Base-by-base conservation (phyloP, 345 rosid species). In the Syzygium aromaticum region DNA sequence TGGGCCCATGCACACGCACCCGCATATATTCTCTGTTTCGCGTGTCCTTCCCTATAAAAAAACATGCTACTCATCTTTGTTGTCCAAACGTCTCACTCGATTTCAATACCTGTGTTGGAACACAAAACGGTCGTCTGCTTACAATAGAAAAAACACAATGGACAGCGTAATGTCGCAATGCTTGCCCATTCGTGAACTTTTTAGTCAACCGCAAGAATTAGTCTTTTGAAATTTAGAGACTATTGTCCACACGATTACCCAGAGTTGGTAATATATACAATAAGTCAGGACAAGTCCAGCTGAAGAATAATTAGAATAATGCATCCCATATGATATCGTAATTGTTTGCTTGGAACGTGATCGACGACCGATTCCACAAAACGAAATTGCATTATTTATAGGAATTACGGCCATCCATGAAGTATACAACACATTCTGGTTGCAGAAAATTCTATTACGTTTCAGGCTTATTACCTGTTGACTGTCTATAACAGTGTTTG, bases 281-380 rank as follows among this genome's bases (percentile, higher is more conserved):
- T 38, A 73, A 11, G 19, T 17, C 19, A 73, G 49, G 23, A 73
- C 82, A 73, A 38, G 1, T 38, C 49, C 14, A 38, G 82, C 5
- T 5, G 49, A 38, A 4, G 15, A 19, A 73, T 73, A 38, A 73
- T 73, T 73, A 2, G 8, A 19, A 73, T 40, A 38, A 19, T 19
- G 25, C 80, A 19, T 73, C 49, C 3, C 80, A 2, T 38, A 19
- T 21, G 8, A 38, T 40, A 21, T 38, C 0, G 9, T 5, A 9
- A 0, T 38, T 38, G 49, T 38, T 73, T 23, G 27, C 5, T 73
- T 0, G 2, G 14, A 38, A 6, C 0, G 6, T 30, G 77, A 28
- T 64, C 3, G 3, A 64, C 11, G 22, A 64, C 77, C 9, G 1
- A 15, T 30, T 16, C 22, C 40, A 64, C 43, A 30, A 2, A 64